phyloP scores from a whole-genome alignment of 2,329 filamentous ascomycete genomes.

The Curvularia eragrostidis region DNA sequence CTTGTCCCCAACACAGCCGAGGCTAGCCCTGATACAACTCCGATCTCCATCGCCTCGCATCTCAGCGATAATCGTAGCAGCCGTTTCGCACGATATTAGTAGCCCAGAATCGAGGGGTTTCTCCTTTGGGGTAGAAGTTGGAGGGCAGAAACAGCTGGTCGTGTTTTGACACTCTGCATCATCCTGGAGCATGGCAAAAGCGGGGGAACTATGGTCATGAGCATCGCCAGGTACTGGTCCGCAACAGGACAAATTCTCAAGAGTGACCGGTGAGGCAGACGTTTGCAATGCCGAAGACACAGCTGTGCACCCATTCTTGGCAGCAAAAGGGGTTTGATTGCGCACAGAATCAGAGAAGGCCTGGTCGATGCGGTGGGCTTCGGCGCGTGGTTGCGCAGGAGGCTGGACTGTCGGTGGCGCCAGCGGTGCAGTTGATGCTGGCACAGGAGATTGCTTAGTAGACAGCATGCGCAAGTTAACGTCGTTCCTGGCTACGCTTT shows the following conservation, averaged over 20 bases:
- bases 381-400: not conserved
- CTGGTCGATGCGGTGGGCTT: not conserved
- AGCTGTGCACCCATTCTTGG: not conserved
- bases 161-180: slow-evolving; percentile 24
- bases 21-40: slow-evolving; percentile 25
- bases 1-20: slow-evolving; percentile 27
- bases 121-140: slow-evolving; percentile 8
- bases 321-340: not conserved
- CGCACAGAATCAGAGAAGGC: not conserved
- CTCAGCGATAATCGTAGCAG: slow-evolving; percentile 36
- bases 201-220: not conserved
- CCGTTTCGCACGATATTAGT: slow-evolving; percentile 39
- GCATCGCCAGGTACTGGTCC: not conserved
- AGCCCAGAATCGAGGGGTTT: slow-evolving; percentile 10
- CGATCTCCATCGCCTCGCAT: slow-evolving; percentile 37
- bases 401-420: not conserved
- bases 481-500: not conserved
- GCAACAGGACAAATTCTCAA: not conserved
- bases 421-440: not conserved
- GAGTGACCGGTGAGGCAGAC: not conserved
- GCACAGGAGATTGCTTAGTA: not conserved
- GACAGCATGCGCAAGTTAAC: not conserved
- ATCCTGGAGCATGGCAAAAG: slow-evolving; percentile 9
- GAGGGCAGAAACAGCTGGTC: slow-evolving; percentile 32
- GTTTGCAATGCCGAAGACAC: not conserved